These are phyloP conservation scores for Rhododendron vialii DNA, from an alignment of 148 eudicot genomes.

Conservation along the genomic window DNA sequence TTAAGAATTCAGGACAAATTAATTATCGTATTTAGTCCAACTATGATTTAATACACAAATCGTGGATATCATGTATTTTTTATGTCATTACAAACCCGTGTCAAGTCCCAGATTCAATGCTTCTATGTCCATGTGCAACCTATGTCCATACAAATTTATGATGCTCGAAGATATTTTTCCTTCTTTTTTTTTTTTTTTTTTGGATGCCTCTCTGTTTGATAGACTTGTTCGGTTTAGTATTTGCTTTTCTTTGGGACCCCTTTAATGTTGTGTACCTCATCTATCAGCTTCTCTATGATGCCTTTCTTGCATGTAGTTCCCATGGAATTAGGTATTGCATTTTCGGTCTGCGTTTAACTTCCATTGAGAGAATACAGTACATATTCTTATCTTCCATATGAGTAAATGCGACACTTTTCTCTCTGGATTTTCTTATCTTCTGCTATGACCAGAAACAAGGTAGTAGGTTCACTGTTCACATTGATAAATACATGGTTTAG, in stretches of 20 bases:
- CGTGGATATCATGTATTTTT: background rate
- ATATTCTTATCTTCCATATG: background rate
- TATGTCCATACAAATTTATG: background rate
- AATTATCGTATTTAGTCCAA: background rate
- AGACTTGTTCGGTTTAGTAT: background rate
- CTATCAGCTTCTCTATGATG: background rate
- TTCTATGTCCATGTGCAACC: background rate
- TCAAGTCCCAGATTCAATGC: background rate
- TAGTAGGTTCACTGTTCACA: background rate
- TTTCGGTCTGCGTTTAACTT: background rate
- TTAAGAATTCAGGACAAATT: background rate
- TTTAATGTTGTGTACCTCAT: background rate
- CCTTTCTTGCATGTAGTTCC: background rate
- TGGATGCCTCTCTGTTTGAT: background rate
- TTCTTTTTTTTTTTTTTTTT: background rate
- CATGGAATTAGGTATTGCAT: background rate
- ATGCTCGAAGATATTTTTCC: background rate
- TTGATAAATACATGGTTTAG: background rate
- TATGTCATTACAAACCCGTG: background rate
- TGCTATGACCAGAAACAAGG: background rate
- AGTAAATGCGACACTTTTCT: background rate
- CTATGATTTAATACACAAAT: background rate
- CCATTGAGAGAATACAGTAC: background rate
- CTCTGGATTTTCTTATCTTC: background rate
- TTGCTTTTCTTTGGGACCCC: slow-evolving; percentile 4